A percentile compares a stretch with the other conserved stretches of the same genome.
Evolutionary conservation across 192 early-diverging fungal genomes (phyloP).

Genomic region (Mortierella alpina): DNA sequence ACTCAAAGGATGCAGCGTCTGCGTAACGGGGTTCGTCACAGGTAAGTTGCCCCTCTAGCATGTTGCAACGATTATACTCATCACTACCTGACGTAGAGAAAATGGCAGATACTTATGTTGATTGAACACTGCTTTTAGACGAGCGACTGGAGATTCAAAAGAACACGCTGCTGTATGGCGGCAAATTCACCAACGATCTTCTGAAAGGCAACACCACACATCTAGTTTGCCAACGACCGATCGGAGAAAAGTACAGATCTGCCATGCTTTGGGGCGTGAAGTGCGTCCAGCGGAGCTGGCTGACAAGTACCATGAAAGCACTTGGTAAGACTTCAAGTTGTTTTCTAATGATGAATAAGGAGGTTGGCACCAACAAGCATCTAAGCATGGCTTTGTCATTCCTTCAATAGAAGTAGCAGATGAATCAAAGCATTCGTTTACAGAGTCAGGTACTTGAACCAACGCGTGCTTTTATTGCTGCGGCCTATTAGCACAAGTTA

Average conservation of each 20-base stretch:
- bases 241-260: conserved; percentile 33
- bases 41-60: neutral
- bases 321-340: conserved; percentile 16
- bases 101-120: neutral
- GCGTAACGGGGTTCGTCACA: conserved; percentile 34
- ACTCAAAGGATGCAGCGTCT: conserved; percentile 32
- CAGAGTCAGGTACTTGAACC: too few species aligned
- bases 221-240: conserved; percentile 19
- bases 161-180: conserved; percentile 24
- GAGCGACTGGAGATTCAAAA: conserved; percentile 10
- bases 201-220: conserved; percentile 34
- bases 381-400: neutral
- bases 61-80: neutral
- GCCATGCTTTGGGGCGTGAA: conserved; percentile 34
- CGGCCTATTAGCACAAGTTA: neutral
- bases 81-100: neutral
- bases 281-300: conserved; percentile 24
- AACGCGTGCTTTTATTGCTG: too few species aligned
- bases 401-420: too few species aligned
- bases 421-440: too few species aligned
- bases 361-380: too few species aligned
- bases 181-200: conserved; percentile 34
- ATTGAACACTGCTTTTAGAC: conserved; percentile 6
- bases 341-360: neutral
- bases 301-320: conserved; percentile 6